Percentiles rank a stretch among this genome's conserved stretches.
phyloP scores from a whole-genome alignment of 2,329 filamentous ascomycete species.

The Arthroderma sp. region DNA sequence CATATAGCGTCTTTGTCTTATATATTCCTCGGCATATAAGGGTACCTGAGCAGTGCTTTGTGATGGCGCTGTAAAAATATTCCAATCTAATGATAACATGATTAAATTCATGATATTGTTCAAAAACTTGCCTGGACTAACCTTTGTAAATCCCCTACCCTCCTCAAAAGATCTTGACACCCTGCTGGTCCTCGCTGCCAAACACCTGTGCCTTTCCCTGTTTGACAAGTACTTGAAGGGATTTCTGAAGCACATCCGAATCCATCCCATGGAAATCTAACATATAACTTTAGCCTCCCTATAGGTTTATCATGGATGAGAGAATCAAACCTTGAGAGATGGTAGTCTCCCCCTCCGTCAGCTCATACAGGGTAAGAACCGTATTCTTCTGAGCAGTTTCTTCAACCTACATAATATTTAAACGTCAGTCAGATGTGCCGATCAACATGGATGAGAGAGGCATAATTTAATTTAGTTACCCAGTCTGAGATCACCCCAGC shows the following conservation, averaged over 20 bases:
- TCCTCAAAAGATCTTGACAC: slow-evolving; percentile 83
- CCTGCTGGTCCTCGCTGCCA: slow-evolving; percentile 71
- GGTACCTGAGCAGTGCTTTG: no score
- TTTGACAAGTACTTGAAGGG: slow-evolving; percentile 71
- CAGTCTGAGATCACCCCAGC: slow-evolving; percentile 63
- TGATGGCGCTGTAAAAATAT: no score
- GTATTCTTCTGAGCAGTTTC: slow-evolving; percentile 76
- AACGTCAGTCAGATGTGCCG: slow-evolving; percentile 1
- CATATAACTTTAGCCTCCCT: slow-evolving; percentile 5
- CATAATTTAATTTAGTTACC: slow-evolving; percentile 34
- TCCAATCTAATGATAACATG: no score
- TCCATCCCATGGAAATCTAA: slow-evolving; percentile 83
- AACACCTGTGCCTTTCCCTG: slow-evolving; percentile 88
- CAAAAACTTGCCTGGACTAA: no score
- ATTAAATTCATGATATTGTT: no score
- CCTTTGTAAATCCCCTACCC: no score
- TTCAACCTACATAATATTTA: slow-evolving; percentile 42
- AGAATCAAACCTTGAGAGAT: slow-evolving; percentile 47
- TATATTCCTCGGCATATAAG: no score
- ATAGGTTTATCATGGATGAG: not conserved
- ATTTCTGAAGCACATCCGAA: slow-evolving; percentile 62
- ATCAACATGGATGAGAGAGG: slow-evolving; percentile 16
- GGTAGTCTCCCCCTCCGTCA: slow-evolving; percentile 75
- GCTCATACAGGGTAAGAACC: slow-evolving; percentile 85
- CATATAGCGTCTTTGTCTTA: no score